Percentiles rank a stretch among this genome's conserved stretches.
Evolutionary conservation across 1,139 yeast genomes (phyloP).

Genomic region (Magnusiomyces tetraspermus): DNA sequence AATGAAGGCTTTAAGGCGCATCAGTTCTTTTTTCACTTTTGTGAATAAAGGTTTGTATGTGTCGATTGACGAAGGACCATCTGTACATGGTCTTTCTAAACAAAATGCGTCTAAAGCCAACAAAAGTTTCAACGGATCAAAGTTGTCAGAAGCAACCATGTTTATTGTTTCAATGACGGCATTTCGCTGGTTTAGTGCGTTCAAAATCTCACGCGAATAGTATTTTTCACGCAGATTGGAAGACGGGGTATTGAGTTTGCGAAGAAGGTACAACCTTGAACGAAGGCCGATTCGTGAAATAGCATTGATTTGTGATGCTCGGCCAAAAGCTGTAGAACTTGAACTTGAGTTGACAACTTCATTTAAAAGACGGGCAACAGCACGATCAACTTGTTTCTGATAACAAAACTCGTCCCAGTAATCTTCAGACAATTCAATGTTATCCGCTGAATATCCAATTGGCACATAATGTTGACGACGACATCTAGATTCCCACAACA

Average conservation of each 20-base stretch:
- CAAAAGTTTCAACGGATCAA: conserved; percentile 8
- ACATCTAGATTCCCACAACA: background rate
- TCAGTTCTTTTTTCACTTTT: background rate
- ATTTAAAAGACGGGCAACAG: background rate
- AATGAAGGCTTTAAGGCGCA: background rate
- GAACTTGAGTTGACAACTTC: too few relatives aligned
- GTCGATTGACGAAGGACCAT: conserved; percentile 4
- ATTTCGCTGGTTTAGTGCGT: conserved; percentile 8
- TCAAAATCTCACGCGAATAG: conserved; percentile 7
- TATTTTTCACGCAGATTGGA: conserved; percentile 4
- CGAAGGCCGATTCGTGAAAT: conserved; percentile 3
- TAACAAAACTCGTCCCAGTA: conserved; percentile 4
- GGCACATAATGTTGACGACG: background rate
- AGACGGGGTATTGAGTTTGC: background rate
- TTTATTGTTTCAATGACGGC: background rate
- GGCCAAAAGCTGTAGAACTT: background rate
- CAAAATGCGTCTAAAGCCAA: conserved; percentile 10
- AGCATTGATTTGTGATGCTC: background rate
- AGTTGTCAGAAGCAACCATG: conserved; percentile 3
- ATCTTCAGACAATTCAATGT: background rate
- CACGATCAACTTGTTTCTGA: background rate
- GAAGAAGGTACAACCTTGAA: background rate
- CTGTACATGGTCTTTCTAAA: background rate
- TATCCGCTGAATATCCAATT: background rate
- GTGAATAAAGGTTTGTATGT: background rate